Evolutionary conservation across 768 basidiomycete genomes (phyloP), one percentile per base, ranked within the genome.

Genomic region (Tylopilus vinaceipallidus): DNA sequence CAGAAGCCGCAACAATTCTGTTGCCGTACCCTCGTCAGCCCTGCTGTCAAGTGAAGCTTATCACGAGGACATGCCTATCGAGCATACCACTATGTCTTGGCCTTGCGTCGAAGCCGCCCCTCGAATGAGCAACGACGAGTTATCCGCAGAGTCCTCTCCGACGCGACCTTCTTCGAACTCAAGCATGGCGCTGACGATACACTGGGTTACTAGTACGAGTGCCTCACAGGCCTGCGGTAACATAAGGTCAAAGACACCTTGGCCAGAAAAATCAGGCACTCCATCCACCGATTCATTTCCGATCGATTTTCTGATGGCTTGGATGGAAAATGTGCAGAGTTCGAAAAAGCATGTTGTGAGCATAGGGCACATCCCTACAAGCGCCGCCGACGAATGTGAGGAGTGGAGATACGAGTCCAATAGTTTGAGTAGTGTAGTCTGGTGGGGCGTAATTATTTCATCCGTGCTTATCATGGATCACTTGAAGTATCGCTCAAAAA

Each of bases 371-470:
- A 81, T 71, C 45, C 72, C 71, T 24, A 62, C 61, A 46, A 81
- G 75, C 17, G 72, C 66, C 40, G 52, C 24, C 46, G 61, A 58
- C 46, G 69, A 57, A 54, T 73, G 72, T 23, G 71, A 69, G 12
- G 81, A 76, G 54, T 90, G 86, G 46, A 93, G 72, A 62, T 90
- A 86, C 2, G 91, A 88, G 63, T 95, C 94, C 12, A 94, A 72
- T 14, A 95, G 73, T 67, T 94, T 95, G 50, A 97, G 79, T 11
- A 95, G 71, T n/a, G 81, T 88, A 4, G 84, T 91, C 65, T 95
- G 94, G 56, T 88, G 84, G 0, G 92, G 90, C 6, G 89, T 82
- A 34, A 94, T 79, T 12, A 83, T 75, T 69, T 93, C 91, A 39
- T 78, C 81, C 20, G 70, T 53, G 50, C 90, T 90, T 41, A 65